Conservation (phyloP, 2,329 filamentous ascomycete genomes). For the Furcasterigmium furcatum region DNA sequence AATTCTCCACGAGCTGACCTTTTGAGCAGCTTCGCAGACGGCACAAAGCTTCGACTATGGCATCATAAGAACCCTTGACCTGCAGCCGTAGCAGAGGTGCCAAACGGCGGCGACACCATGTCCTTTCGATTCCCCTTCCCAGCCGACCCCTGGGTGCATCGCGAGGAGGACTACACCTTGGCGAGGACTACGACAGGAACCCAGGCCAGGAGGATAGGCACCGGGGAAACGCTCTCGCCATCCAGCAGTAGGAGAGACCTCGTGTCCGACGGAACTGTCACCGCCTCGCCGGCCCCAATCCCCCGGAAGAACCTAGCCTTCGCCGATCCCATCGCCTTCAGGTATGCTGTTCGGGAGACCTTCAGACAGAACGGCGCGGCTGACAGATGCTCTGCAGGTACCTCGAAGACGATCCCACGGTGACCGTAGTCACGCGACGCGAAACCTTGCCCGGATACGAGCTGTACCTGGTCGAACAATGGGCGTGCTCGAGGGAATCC, state of each 20-base stretch:
- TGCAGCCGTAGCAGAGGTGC: not conserved
- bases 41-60: not conserved
- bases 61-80: not conserved
- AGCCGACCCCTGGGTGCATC: constrained; percentile 25
- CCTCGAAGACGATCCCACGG: constrained; percentile 79
- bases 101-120: constrained; percentile 29
- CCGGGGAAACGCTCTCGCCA: constrained; percentile 9
- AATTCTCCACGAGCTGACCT: not conserved
- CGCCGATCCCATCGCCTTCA: constrained; percentile 56
- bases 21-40: not conserved
- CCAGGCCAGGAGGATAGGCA: constrained; percentile 15
- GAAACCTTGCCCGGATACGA: constrained; percentile 78
- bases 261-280: constrained; percentile 6
- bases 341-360: constrained; percentile 26
- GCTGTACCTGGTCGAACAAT: constrained; percentile 93
- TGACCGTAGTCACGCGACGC: constrained; percentile 70
- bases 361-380: not conserved
- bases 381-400: constrained; percentile 53
- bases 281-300: constrained; percentile 16
- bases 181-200: constrained; percentile 24
- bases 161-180: constrained; percentile 34
- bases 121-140: constrained; percentile 31
- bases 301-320: constrained; percentile 48
- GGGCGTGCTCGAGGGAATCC: constrained; percentile 88
- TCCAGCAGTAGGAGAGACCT: constrained; percentile 7